Base-by-base conservation (phyloP, 1,284 basidiomycete genomes). In the Ustilago bromivora region DNA sequence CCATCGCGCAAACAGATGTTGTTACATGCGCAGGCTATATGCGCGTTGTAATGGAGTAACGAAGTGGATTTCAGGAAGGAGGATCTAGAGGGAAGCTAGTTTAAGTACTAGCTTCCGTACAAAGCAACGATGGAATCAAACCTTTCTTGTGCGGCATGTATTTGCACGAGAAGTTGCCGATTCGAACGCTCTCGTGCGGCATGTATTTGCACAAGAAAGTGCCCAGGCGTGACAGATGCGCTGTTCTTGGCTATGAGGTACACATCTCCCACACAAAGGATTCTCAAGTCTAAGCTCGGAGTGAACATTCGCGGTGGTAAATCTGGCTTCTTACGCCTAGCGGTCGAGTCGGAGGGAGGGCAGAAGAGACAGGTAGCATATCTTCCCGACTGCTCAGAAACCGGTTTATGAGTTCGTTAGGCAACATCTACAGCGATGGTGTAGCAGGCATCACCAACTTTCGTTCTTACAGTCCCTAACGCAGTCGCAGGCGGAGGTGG, bases 301-400 rank as follows among this genome's bases (percentile, higher is more conserved):
- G 61, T 76, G 51, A 76, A 76, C 43, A 66, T 68, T 34, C 73
- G 73, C 3, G 73, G 73, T 13, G 73, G 73, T 47, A 76, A 71
- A 46, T 53, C 73, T 0, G 73, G 73, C 34, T 76, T 76, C 17
- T 53, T 76, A 7, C 67, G 73, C 3, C 19, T 57, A n/a, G 32
- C 57, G 17, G 49, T 52, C 23, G 73, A 71, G 23, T 31, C 57
- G 2, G 15, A 13, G 4, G 17, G n/a, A 6, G 68, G 63, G n/a
- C 52, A 55, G 34, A 56, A 47, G 57, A 58, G 58, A 15, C 62
- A 62, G 15, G 72, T 75, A n/a, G 61, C 57, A 11, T 75, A 71
- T 19, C 49, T 75, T 0, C 72, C 72, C 15, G 72, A 75, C 57
- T 75, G 70, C 57, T 66, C 63, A 67, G 72, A 2, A 75, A 75